Base-by-base conservation (phyloP, 495 filamentous ascomycete genomes). In the Aspergillus nanangensis region DNA sequence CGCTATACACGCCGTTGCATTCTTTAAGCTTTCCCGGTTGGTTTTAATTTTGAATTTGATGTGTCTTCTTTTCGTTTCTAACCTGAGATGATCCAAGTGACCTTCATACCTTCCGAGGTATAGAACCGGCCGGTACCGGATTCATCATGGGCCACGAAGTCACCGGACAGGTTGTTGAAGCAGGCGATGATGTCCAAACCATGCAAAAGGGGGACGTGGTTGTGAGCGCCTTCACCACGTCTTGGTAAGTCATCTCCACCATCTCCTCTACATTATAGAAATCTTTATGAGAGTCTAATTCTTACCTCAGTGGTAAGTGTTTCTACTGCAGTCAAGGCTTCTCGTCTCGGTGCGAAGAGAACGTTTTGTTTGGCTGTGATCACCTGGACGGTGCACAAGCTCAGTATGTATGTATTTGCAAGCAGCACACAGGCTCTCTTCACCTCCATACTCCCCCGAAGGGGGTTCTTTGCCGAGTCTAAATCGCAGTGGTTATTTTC, bases 251-350 rank as follows among this genome's bases (percentile, higher is more conserved):
- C n/a, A 36, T 8, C 49, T 29, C 24, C 14, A 41, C 8, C 39
- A 38, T 27, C n/a, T 31, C 29, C 4, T 33, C 18, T 40, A 23
- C n/a, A 14, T 31, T 10, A 7, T 29, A 15, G 11, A 15, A 17
- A 25, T 22, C n/a, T n/a, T n/a, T n/a, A n/a, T n/a, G n/a, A n/a
- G n/a, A n/a, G n/a, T n/a, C n/a, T 29, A 11, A 29, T 29, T 7
- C 25, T 7, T 29, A 5, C 11, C 25, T 5, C 51, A 90, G 87
- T 67, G 79, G 80, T 35, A 72, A 82, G 31, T 96, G 92, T 68
- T 96, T 92, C 74, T 96, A 95, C 74, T 98, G 92, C 76, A 79
- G 73, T 35, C 78, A 84, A 48, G 85, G 84, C 14, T 86, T 77
- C 66, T 89, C 90, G 9, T 90, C 89, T 8, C 84, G 92, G 41